A percentile compares a stretch with the other conserved stretches of the same genome.
These are phyloP conservation scores for Somion occarium DNA, from an alignment of 1,284 basidiomycete genomes.

Conservation along the genomic window DNA sequence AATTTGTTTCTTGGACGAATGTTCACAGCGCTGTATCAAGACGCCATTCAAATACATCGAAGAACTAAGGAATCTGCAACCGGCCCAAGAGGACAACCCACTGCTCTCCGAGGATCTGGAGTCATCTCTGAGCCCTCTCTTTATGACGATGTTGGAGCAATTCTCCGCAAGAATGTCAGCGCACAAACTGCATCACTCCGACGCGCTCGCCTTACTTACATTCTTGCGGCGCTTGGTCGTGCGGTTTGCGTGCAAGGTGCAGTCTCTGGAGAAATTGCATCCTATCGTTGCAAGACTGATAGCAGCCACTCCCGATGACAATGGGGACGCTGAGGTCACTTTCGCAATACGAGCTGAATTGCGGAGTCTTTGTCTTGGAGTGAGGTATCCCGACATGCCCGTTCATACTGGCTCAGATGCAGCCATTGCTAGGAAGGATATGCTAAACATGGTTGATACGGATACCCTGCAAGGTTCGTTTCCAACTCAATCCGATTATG, in stretches of 20 bases:
- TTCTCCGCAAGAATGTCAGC: conserved; percentile 55
- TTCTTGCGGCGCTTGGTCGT: conserved; percentile 62
- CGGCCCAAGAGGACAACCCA: conserved; percentile 12
- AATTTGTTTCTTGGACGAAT: conserved; percentile 81
- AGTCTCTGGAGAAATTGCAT: conserved; percentile 33
- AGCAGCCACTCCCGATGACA: not conserved
- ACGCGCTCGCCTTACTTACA: conserved; percentile 55
- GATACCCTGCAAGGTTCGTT: too few species aligned
- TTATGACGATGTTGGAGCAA: conserved; percentile 78
- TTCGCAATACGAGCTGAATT: not conserved
- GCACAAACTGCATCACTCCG: conserved; percentile 50
- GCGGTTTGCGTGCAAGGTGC: conserved; percentile 51
- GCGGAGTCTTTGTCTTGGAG: not conserved
- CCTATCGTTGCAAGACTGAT: not conserved
- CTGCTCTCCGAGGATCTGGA: conserved; percentile 10
- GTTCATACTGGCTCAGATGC: too few species aligned
- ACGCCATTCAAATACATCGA: conserved; percentile 89
- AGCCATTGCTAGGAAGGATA: too few species aligned
- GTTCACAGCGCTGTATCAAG: conserved; percentile 78
- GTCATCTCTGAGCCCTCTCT: conserved; percentile 58
- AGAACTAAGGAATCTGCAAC: conserved; percentile 32
- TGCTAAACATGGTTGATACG: too few species aligned
- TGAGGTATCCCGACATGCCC: conserved; percentile 3
- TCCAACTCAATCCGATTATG: too few species aligned
- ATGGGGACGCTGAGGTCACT: too few species aligned